phyloP scores from a whole-genome alignment of 1,284 basidiomycete species.

The Butyriboletus appendiculatus region DNA sequence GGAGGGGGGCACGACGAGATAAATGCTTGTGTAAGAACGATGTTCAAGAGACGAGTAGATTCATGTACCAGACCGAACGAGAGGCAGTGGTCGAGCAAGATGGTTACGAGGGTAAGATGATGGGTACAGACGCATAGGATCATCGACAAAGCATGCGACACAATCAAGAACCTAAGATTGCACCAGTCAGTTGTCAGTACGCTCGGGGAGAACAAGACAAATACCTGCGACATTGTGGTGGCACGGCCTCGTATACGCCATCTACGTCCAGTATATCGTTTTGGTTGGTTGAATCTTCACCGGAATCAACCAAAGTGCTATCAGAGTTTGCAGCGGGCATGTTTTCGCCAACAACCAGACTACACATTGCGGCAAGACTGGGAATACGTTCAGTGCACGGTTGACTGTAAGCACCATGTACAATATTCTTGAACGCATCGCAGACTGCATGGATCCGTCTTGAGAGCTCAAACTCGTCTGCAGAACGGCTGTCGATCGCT shows the following conservation, averaged over 20 bases:
- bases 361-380: conserved; percentile 50
- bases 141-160: conserved; percentile 52
- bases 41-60: conserved; percentile 44
- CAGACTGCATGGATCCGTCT: conserved; percentile 51
- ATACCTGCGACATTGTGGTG: conserved; percentile 50
- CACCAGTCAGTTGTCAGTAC: conserved; percentile 5
- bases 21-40: conserved; percentile 40
- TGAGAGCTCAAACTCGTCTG: conserved; percentile 45
- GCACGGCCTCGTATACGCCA: conserved; percentile 51
- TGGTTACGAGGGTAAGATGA: conserved; percentile 46
- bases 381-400: conserved; percentile 27
- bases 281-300: conserved; percentile 28
- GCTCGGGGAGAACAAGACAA: conserved; percentile 5
- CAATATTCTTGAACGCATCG: conserved; percentile 53
- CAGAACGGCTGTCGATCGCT: conserved; percentile 38
- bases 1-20: conserved; percentile 22
- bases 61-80: conserved; percentile 42
- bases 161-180: conserved; percentile 43
- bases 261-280: conserved; percentile 38
- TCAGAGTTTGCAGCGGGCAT: conserved; percentile 35
- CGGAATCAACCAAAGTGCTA: conserved; percentile 22
- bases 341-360: conserved; percentile 47
- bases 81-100: conserved; percentile 50
- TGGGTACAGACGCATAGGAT: conserved; percentile 46
- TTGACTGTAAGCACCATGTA: conserved; percentile 34